Conservation (phyloP, 257 asterid genomes). For the Ballota nigra region DNA sequence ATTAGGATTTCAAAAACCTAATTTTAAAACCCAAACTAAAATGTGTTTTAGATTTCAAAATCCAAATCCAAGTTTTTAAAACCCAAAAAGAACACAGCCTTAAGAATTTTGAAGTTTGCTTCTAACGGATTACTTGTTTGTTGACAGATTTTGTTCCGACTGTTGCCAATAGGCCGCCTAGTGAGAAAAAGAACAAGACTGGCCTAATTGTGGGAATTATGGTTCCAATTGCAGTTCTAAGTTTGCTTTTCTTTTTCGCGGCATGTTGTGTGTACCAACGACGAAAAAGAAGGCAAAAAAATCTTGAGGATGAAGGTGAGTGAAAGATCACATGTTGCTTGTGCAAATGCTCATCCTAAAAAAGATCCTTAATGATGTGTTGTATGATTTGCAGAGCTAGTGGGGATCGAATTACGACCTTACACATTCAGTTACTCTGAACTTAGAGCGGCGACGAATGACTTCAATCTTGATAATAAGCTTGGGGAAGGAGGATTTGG, state of each 20-base stretch:
- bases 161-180: slow-evolving; percentile 51
- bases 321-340: neutral
- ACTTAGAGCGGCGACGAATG: slow-evolving; percentile 65
- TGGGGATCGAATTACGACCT: slow-evolving; percentile 70
- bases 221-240: slow-evolving; percentile 36
- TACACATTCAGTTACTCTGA: slow-evolving; percentile 67
- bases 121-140: neutral
- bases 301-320: slow-evolving; percentile 56
- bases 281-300: slow-evolving; percentile 41
- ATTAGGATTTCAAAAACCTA: no score
- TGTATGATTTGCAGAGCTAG: slow-evolving; percentile 47
- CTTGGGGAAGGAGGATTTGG: slow-evolving; percentile 98
- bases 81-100: no score
- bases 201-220: slow-evolving; percentile 64
- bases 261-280: slow-evolving; percentile 32
- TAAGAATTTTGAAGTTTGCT: neutral
- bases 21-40: no score
- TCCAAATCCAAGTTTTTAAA: no score
- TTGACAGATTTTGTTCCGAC: slow-evolving; percentile 58
- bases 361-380: neutral
- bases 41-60: no score
- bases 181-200: slow-evolving; percentile 36
- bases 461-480: slow-evolving; percentile 59
- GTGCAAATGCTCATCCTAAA: neutral
- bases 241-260: slow-evolving; percentile 34